Evolutionary conservation across 2,329 filamentous ascomycete species (phyloP).

Genomic region (Triangularia verruculosa): DNA sequence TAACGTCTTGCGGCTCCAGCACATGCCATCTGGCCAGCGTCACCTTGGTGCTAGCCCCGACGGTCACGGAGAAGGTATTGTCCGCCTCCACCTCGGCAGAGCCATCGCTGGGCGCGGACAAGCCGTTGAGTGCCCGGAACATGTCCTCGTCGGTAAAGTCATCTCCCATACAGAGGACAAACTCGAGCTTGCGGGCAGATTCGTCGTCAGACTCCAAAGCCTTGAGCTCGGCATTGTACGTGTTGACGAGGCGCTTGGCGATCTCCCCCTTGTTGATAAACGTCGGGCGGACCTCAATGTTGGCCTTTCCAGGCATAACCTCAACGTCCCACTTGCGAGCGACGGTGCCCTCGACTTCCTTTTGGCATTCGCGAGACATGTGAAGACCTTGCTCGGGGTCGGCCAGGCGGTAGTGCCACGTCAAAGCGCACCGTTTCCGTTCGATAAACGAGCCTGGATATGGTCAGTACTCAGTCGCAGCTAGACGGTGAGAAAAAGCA

Average conservation of each 20-base stretch:
- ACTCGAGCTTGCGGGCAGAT: conserved; percentile 62
- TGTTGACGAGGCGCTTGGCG: conserved; percentile 73
- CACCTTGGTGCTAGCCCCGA: conserved; percentile 87
- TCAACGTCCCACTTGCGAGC: conserved; percentile 83
- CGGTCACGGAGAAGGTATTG: conserved; percentile 84
- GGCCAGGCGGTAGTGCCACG: conserved; percentile 94
- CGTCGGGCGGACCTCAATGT: conserved; percentile 91
- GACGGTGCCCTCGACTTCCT: conserved; percentile 74
- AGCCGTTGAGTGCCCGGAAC: conserved; percentile 75
- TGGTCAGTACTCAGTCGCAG: neutral
- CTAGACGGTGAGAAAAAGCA: neutral
- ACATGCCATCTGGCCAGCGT: conserved; percentile 89
- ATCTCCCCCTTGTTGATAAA: conserved; percentile 99
- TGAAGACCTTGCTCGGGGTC: conserved; percentile 81
- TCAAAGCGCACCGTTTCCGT: conserved; percentile 87
- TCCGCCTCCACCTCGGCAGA: conserved; percentile 53
- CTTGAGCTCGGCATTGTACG: conserved; percentile 55
- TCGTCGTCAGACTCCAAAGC: conserved; percentile 23
- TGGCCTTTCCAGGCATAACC: conserved; percentile 95
- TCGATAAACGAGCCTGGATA: conserved; percentile 80
- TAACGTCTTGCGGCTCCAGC: conserved; percentile 82
- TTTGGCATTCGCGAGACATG: conserved; percentile 77
- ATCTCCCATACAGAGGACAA: conserved; percentile 87
- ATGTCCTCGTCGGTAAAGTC: conserved; percentile 97
- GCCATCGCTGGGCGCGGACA: conserved; percentile 39